Conservation (phyloP, 306 rosid genomes). For the Corylus americana region DNA sequence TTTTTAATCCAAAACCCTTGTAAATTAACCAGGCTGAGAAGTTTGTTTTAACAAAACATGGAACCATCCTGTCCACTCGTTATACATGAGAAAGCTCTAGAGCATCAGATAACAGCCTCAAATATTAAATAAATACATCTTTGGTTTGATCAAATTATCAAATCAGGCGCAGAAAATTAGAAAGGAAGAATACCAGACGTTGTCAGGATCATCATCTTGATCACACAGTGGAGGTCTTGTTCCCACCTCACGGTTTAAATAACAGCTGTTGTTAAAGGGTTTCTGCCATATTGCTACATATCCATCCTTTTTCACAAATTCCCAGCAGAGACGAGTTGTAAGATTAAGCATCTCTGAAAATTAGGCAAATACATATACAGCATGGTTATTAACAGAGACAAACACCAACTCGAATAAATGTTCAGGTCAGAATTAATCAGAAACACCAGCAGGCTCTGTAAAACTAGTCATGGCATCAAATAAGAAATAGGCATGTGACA, state of each 20-base stretch:
- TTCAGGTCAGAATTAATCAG: slow-evolving; percentile 11
- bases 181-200: slow-evolving; percentile 62
- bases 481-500: neutral
- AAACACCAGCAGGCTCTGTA: slow-evolving; percentile 2
- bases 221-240: slow-evolving; percentile 83
- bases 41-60: slow-evolving; percentile 13
- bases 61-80: slow-evolving; percentile 25
- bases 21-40: slow-evolving; percentile 11
- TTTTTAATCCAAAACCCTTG: neutral
- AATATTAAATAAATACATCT: slow-evolving; percentile 12
- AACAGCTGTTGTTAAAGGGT: slow-evolving; percentile 72
- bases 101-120: slow-evolving; percentile 12
- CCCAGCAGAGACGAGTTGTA: slow-evolving; percentile 89
- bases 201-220: slow-evolving; percentile 79
- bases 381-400: slow-evolving; percentile 10
- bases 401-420: slow-evolving; percentile 19
- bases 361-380: slow-evolving; percentile 17
- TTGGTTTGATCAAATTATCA: slow-evolving; percentile 9
- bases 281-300: slow-evolving; percentile 90
- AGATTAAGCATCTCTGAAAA: slow-evolving; percentile 89
- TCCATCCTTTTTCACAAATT: slow-evolving; percentile 77
- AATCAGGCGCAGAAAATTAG: slow-evolving; percentile 17
- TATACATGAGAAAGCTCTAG: slow-evolving; percentile 19
- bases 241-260: slow-evolving; percentile 65
- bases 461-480: slow-evolving; percentile 9